Percentiles rank a stretch among this genome's conserved stretches.
phyloP scores from a whole-genome alignment of 2,329 filamentous ascomycete species.

The Dendryphion nanum region DNA sequence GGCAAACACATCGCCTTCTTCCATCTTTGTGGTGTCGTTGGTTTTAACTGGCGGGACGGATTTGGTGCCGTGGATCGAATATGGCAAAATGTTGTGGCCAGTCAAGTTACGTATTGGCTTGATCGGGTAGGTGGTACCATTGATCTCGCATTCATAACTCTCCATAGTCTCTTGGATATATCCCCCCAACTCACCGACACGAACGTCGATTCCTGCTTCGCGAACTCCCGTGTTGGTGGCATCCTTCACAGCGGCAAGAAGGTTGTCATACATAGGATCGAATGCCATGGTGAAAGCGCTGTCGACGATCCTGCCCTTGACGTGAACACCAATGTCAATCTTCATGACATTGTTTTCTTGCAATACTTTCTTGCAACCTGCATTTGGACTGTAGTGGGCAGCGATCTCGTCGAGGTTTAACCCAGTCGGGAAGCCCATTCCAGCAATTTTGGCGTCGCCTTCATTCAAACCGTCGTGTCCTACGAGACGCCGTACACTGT shows the following conservation, averaged over 20 bases:
- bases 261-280: constrained; percentile 66
- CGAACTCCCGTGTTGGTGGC: constrained; percentile 73
- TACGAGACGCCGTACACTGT: constrained; percentile 72
- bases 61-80: constrained; percentile 89
- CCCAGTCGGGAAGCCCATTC: constrained; percentile 85
- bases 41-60: constrained; percentile 91
- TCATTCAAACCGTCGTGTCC: constrained; percentile 75
- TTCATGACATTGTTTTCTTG: constrained; percentile 70
- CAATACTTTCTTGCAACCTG: constrained; percentile 74
- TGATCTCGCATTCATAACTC: constrained; percentile 83
- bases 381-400: constrained; percentile 84
- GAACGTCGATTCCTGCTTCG: constrained; percentile 89
- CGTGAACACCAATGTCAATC: constrained; percentile 69
- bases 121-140: constrained; percentile 73
- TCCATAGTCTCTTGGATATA: constrained; percentile 91
- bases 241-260: constrained; percentile 65
- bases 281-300: constrained; percentile 70
- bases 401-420: constrained; percentile 82
- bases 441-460: constrained; percentile 73
- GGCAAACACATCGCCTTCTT: constrained; percentile 91
- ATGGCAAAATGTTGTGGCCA: constrained; percentile 85
- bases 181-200: constrained; percentile 80
- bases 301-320: constrained; percentile 70
- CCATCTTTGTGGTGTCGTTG: constrained; percentile 90
- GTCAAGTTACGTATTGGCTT: constrained; percentile 86